phyloP scores from a whole-genome alignment of 2,329 filamentous ascomycete genomes.

The Fusarium temperatum region DNA sequence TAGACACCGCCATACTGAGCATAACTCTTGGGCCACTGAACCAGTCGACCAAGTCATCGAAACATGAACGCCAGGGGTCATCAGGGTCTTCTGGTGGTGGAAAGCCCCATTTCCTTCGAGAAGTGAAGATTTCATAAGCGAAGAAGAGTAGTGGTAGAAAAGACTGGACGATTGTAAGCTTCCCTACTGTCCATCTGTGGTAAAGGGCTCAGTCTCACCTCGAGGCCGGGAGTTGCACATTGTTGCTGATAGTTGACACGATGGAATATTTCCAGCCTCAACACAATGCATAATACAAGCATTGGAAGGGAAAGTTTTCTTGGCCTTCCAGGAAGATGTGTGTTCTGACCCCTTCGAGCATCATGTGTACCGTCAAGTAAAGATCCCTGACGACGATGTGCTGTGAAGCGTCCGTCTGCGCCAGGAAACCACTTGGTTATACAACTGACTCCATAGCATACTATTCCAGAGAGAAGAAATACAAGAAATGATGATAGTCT shows the following conservation, averaged over 20 bases:
- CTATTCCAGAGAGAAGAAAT: constrained; percentile 55
- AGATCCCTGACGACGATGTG: constrained; percentile 26
- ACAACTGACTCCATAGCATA: constrained; percentile 54
- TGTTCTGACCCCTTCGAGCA: constrained; percentile 48
- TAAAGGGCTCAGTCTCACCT: constrained; percentile 47
- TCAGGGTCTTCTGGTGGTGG: constrained; percentile 49
- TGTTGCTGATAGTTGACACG: constrained; percentile 58
- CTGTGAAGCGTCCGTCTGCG: constrained; percentile 57
- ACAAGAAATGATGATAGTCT: constrained; percentile 58
- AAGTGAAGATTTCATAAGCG: constrained; percentile 55
- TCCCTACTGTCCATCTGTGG: neutral
- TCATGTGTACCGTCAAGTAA: constrained; percentile 35
- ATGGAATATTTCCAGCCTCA: constrained; percentile 60
- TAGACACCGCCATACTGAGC: constrained; percentile 48
- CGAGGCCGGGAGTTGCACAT: constrained; percentile 60
- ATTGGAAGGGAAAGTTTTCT: constrained; percentile 56
- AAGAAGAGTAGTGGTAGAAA: constrained; percentile 58
- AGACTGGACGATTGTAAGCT: constrained; percentile 48
- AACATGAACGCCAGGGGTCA: constrained; percentile 58
- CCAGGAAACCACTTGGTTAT: constrained; percentile 58
- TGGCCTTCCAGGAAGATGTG: constrained; percentile 55
- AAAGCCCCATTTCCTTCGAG: constrained; percentile 44
- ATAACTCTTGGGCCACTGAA: constrained; percentile 53
- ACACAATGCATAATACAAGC: constrained; percentile 55
- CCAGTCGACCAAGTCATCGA: constrained; percentile 60